Conservation (phyloP, 2,329 filamentous ascomycete species). For the Nemania sp. region DNA sequence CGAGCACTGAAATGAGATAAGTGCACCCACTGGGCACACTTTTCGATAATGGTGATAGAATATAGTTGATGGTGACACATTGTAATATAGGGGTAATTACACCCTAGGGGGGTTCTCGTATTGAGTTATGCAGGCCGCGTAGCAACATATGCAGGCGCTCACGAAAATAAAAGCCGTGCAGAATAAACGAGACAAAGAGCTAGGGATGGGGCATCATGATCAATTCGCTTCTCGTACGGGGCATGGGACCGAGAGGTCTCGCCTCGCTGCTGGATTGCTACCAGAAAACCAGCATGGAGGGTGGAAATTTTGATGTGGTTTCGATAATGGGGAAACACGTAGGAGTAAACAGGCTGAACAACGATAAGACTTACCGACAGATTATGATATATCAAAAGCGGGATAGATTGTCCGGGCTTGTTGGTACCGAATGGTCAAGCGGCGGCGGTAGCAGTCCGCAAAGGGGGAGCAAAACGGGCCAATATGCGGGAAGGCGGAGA, state of each 20-base stretch:
- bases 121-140: constrained; percentile 24
- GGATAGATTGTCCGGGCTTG: constrained; percentile 16
- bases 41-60: constrained; percentile 6
- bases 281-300: constrained; percentile 16
- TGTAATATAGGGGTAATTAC: constrained; percentile 8
- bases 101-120: constrained; percentile 20
- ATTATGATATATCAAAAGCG: constrained; percentile 15
- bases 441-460: constrained; percentile 17
- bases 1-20: not conserved
- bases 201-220: not conserved
- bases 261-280: constrained; percentile 28
- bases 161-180: constrained; percentile 9
- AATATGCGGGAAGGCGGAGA: constrained; percentile 13
- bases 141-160: constrained; percentile 27
- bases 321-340: constrained; percentile 5
- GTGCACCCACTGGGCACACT: constrained; percentile 9
- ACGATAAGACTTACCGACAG: constrained; percentile 26
- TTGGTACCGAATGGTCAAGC: constrained; percentile 4
- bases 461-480: constrained; percentile 5
- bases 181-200: constrained; percentile 12
- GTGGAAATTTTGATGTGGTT: constrained; percentile 18
- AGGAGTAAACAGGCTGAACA: constrained; percentile 22
- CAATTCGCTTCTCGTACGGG: not conserved
- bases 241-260: not conserved
- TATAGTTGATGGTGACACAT: not conserved